Conservation (phyloP, 73 alveolate species). For the Paramecium caudatum region DNA sequence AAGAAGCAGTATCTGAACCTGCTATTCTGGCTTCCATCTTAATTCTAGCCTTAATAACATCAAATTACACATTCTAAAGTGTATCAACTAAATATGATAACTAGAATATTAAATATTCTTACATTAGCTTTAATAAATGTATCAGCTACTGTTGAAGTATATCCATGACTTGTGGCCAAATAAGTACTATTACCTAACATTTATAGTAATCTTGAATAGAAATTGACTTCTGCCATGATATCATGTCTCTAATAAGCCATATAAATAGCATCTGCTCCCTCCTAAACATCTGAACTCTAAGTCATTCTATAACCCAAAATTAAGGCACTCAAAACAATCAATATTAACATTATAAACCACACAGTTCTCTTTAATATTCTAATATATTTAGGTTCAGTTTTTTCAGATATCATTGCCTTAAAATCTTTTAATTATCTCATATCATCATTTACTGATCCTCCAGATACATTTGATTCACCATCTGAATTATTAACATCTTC, state of each 20-base stretch:
- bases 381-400: conserved; percentile 75
- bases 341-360: conserved; percentile 64
- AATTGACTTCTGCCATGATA: conserved; percentile 76
- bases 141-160: neutral
- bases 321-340: conserved; percentile 59
- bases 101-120: neutral
- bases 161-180: neutral
- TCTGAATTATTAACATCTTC: conserved; percentile 74
- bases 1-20: neutral
- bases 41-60: conserved; percentile 59
- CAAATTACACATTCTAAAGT: conserved; percentile 14
- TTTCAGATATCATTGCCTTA: conserved; percentile 75
- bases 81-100: conserved; percentile 30
- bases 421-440: conserved; percentile 77
- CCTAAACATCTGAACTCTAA: conserved; percentile 66
- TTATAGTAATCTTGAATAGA: conserved; percentile 68
- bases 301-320: conserved; percentile 70
- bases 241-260: conserved; percentile 61
- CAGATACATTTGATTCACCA: conserved; percentile 72
- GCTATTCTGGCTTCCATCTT: conserved; percentile 56
- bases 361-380: conserved; percentile 74
- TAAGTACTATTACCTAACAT: conserved; percentile 70
- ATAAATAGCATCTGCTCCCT: conserved; percentile 71
- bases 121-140: conserved; percentile 40
- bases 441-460: conserved; percentile 76